These are phyloP conservation scores for Lecanicillium sp. DNA, from an alignment of 2,329 filamentous ascomycete species.

Conservation along the genomic window DNA sequence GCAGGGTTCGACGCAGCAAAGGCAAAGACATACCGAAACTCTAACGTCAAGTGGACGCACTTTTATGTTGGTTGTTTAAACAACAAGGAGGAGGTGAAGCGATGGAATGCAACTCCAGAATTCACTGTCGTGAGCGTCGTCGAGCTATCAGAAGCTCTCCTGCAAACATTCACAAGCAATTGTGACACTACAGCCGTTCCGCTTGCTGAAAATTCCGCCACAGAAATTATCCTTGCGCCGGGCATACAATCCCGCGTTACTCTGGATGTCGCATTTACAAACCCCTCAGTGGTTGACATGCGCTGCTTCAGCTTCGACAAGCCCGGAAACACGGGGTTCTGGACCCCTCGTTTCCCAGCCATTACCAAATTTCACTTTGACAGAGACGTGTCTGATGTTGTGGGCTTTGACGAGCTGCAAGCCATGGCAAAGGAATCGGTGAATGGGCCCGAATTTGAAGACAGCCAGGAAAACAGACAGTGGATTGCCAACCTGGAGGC, in stretches of 20 bases:
- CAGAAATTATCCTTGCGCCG: slow-evolving; percentile 38
- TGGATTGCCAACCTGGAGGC: slow-evolving; percentile 56
- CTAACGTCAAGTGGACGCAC: slow-evolving; percentile 62
- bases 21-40: slow-evolving; percentile 45
- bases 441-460: slow-evolving; percentile 37
- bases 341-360: slow-evolving; percentile 67
- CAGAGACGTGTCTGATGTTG: slow-evolving; percentile 57
- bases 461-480: slow-evolving; percentile 50
- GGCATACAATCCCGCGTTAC: slow-evolving; percentile 32
- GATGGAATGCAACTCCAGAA: slow-evolving; percentile 41
- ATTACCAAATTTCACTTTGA: slow-evolving; percentile 74
- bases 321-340: slow-evolving; percentile 58
- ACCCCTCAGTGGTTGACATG: slow-evolving; percentile 71
- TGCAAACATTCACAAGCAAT: slow-evolving; percentile 41
- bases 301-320: slow-evolving; percentile 74
- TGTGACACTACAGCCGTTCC: slow-evolving; percentile 35
- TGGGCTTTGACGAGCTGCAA: slow-evolving; percentile 64
- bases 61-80: slow-evolving; percentile 72
- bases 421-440: slow-evolving; percentile 51
- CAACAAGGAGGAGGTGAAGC: slow-evolving; percentile 53
- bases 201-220: slow-evolving; percentile 27
- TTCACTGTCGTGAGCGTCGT: slow-evolving; percentile 62
- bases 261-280: slow-evolving; percentile 51
- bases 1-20: slow-evolving; percentile 60
- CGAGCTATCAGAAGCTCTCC: slow-evolving; percentile 41